A percentile compares a stretch with the other conserved stretches of the same genome.
Conservation (phyloP, 164 flowering plant genomes). For the Pachysandra terminalis region DNA sequence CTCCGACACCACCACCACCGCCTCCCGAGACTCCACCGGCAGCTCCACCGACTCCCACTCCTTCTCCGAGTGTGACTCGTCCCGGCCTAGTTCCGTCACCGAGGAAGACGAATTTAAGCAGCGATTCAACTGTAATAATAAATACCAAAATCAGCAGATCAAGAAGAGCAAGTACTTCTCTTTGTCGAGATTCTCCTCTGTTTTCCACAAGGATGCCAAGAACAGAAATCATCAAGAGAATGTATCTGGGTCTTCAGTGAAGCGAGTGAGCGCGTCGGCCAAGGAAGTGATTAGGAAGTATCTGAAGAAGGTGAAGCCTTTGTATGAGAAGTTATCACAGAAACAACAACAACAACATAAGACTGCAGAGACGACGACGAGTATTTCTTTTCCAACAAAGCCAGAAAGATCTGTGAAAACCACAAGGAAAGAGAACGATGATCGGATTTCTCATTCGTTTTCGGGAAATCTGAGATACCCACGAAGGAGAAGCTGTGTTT, state of each 20-base stretch:
- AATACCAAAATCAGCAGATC: not conserved
- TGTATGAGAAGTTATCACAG: conserved; percentile 71
- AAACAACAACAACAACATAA: conserved; percentile 23
- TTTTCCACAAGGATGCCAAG: conserved; percentile 51
- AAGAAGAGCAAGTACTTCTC: conserved; percentile 63
- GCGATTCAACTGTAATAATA: conserved; percentile 12
- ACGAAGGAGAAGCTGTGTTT: conserved; percentile 38
- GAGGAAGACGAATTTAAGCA: conserved; percentile 42
- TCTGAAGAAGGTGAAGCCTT: conserved; percentile 77
- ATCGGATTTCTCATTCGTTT: conserved; percentile 48
- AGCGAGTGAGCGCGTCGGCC: conserved; percentile 47
- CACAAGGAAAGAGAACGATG: conserved; percentile 17
- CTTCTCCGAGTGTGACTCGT: conserved; percentile 54
- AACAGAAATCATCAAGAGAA: conserved; percentile 16
- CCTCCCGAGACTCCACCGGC: conserved; percentile 69
- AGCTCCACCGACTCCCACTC: conserved; percentile 48
- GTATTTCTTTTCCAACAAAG: not conserved
- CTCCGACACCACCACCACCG: conserved; percentile 37
- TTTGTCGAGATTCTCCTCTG: conserved; percentile 64
- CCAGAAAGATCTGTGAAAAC: conserved; percentile 19
- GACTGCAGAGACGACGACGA: not conserved
- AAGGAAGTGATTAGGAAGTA: conserved; percentile 76
- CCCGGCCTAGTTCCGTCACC: conserved; percentile 74
- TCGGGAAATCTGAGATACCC: conserved; percentile 81
- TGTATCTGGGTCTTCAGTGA: conserved; percentile 25